phyloP scores from a whole-genome alignment of 371 early-diverging fungal genomes.

The Capillidium heterosporum region DNA sequence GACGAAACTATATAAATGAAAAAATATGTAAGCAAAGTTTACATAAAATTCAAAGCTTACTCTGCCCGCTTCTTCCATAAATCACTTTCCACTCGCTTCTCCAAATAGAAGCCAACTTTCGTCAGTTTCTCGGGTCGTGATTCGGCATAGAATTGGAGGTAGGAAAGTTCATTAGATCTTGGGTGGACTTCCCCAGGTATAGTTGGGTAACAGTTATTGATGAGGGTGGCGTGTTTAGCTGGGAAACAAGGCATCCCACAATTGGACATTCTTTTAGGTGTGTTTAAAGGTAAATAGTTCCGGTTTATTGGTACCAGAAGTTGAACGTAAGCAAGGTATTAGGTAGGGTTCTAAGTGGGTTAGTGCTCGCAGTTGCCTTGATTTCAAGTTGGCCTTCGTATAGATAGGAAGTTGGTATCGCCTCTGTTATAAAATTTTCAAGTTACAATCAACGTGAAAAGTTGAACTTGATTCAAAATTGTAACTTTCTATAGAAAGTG shows the following conservation, averaged over 20 bases:
- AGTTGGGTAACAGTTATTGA: slow-evolving; percentile 82
- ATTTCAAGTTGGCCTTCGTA: no score
- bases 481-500: no score
- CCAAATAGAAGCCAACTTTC: slow-evolving; percentile 75
- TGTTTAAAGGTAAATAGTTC: no score
- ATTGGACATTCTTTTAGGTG: neutral
- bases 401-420: no score
- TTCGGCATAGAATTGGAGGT: slow-evolving; percentile 72
- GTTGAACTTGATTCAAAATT: no score
- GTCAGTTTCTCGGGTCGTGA: slow-evolving; percentile 80
- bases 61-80: slow-evolving; percentile 34
- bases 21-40: slow-evolving; percentile 1
- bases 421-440: no score
- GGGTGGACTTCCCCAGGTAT: slow-evolving; percentile 64
- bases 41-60: slow-evolving; percentile 19
- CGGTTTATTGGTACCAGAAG: no score
- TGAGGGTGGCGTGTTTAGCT: slow-evolving; percentile 75
- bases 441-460: no score
- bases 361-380: no score
- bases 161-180: slow-evolving; percentile 66
- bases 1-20: slow-evolving; percentile 5
- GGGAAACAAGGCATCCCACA: slow-evolving; percentile 7
- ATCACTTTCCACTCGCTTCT: slow-evolving; percentile 50
- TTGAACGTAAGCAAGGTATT: no score
- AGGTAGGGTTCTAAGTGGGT: neutral